phyloP scores from a whole-genome alignment of 257 asterid genomes.

The Asclepias syriaca region DNA sequence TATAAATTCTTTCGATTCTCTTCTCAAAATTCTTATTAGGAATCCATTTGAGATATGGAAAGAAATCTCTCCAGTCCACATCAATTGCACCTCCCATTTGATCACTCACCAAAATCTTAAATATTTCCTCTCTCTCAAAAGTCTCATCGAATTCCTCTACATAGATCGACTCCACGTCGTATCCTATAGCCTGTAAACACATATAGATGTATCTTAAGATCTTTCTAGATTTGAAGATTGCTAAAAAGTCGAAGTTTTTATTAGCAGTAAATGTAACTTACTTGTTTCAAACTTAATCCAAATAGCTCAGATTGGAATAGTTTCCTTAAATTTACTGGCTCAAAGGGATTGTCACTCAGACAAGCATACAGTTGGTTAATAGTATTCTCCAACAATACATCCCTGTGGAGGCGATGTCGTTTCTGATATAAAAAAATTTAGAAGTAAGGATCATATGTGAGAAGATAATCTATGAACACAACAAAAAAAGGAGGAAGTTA shows the following conservation, averaged over 20 bases:
- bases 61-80: slow-evolving; percentile 97
- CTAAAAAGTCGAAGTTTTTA: background rate
- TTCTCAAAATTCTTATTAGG: slow-evolving; percentile 62
- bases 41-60: slow-evolving; percentile 75
- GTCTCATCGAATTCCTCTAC: slow-evolving; percentile 57
- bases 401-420: slow-evolving; percentile 57
- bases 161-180: slow-evolving; percentile 50
- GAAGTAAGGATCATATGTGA: background rate
- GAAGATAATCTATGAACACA: slow-evolving; percentile 2
- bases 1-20: slow-evolving; percentile 38
- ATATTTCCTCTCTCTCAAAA: slow-evolving; percentile 44
- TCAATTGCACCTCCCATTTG: slow-evolving; percentile 89
- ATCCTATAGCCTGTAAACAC: slow-evolving; percentile 52
- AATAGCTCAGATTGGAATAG: slow-evolving; percentile 73
- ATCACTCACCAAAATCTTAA: slow-evolving; percentile 55
- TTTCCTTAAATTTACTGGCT: slow-evolving; percentile 58
- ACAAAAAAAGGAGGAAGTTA: too few relatives aligned
- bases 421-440: slow-evolving; percentile 40
- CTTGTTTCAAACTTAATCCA: slow-evolving; percentile 65
- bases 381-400: slow-evolving; percentile 42
- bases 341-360: slow-evolving; percentile 34
- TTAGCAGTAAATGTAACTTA: slow-evolving; percentile 17
- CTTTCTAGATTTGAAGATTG: background rate
- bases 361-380: slow-evolving; percentile 33
- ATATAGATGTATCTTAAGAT: background rate